Conservation (phyloP, 2,329 filamentous ascomycete species). For the Elsinoe ampelina region DNA sequence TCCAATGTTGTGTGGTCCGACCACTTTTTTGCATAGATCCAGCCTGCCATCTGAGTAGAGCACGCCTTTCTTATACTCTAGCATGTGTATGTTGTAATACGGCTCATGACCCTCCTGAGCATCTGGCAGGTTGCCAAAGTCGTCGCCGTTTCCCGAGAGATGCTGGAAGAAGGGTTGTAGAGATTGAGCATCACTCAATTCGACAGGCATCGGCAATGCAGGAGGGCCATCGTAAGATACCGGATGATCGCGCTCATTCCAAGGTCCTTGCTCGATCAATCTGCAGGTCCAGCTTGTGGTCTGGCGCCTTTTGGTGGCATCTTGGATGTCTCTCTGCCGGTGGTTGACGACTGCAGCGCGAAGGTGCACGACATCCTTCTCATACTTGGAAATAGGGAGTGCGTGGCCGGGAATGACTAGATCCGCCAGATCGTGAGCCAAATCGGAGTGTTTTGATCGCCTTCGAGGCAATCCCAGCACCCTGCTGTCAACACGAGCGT, state of each 20-base stretch:
- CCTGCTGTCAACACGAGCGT: not conserved
- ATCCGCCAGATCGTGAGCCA: not conserved
- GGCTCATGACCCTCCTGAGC: conserved; percentile 26
- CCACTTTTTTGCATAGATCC: conserved; percentile 48
- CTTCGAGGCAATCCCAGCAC: not conserved
- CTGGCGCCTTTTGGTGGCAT: conserved; percentile 20
- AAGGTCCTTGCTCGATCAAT: conserved; percentile 28
- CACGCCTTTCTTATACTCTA: conserved; percentile 34
- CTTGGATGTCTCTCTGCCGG: conserved; percentile 19
- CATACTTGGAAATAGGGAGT: conserved; percentile 22
- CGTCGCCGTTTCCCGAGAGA: conserved; percentile 22
- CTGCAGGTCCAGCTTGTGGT: conserved; percentile 22
- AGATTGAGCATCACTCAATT: conserved; percentile 26
- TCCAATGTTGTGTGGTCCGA: conserved; percentile 44
- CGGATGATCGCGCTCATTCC: conserved; percentile 26
- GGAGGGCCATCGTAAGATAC: conserved; percentile 25
- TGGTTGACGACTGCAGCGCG: conserved; percentile 20
- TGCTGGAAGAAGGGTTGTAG: conserved; percentile 31
- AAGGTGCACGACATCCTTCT: conserved; percentile 24
- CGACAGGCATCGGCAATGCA: conserved; percentile 30
- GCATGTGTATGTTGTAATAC: conserved; percentile 26
- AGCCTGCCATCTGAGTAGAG: conserved; percentile 45
- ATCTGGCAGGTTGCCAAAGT: conserved; percentile 14
- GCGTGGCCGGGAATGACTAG: not conserved
- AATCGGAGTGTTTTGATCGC: not conserved